A percentile compares a stretch with the other conserved stretches of the same genome.
Evolutionary conservation across 1,284 basidiomycete genomes (phyloP).

Genomic region (Ustilago vetiveriae): DNA sequence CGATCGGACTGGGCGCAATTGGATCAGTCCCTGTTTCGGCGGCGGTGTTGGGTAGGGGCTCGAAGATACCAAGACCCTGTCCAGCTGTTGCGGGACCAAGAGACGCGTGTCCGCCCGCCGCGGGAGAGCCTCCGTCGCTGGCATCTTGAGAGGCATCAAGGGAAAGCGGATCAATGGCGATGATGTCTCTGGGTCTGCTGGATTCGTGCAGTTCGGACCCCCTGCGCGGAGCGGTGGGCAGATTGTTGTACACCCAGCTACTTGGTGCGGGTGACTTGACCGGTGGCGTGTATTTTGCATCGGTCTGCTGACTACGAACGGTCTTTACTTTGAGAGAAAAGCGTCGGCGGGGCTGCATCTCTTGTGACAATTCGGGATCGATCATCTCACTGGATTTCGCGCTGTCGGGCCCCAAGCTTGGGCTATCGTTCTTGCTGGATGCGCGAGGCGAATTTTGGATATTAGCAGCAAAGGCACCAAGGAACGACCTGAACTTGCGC

Average conservation of each 20-base stretch:
- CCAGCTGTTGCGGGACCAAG: not conserved
- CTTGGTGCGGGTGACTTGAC: constrained; percentile 17
- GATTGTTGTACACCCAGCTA: constrained; percentile 16
- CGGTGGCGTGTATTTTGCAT: not conserved
- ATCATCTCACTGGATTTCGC: too few relatives aligned
- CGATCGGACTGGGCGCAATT: not conserved
- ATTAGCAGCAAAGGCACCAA: constrained; percentile 24
- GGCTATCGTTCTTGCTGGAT: constrained; percentile 2
- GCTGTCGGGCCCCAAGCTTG: too few relatives aligned
- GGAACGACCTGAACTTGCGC: constrained; percentile 39
- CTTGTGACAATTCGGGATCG: constrained; percentile 1
- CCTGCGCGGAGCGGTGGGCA: constrained; percentile 7
- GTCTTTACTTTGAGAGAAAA: constrained; percentile 23
- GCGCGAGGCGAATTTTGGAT: constrained; percentile 26
- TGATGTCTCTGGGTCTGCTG: not conserved
- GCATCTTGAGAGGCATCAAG: not conserved
- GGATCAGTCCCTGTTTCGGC: not conserved
- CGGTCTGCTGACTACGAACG: constrained; percentile 4
- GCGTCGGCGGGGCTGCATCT: constrained; percentile 5
- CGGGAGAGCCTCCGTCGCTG: constrained; percentile 11
- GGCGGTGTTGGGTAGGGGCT: not conserved
- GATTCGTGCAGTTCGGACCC: constrained; percentile 8
- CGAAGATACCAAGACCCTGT: constrained; percentile 21
- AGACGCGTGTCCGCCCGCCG: not conserved
- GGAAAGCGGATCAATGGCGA: not conserved